Base-by-base conservation (phyloP, 768 basidiomycete species). In the Lactifluus pinguis region DNA sequence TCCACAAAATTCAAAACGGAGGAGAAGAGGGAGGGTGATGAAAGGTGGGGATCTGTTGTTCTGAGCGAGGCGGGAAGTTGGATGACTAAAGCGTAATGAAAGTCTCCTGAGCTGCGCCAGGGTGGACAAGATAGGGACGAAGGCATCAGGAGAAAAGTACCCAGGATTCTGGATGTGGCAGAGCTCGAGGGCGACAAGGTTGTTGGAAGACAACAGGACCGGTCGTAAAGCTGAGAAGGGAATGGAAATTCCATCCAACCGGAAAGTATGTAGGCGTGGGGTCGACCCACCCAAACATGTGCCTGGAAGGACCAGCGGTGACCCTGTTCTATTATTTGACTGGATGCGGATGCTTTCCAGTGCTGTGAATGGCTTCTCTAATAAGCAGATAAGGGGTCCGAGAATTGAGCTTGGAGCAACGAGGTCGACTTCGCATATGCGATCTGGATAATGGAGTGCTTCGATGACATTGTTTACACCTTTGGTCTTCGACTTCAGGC, bases 251-350 rank as follows among this genome's bases (percentile, higher is more conserved):
- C 51, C 51, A 8, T 29, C 36, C 25, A 53, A 29, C 4, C 39
- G n/a, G 13, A 59, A 19, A 7, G 29, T 25, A 9, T 21, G 45
- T 48, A 60, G 34, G 34, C 52, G 53, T 5, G 59, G 59, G 4
- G 59, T 9, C 7, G 19, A 49, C 13, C 59, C 47, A 11, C 38
- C 38, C 45, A 60, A 38, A 34, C 54, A 60, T 30, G 13, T 50
- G 0, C 41, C 13, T n/a, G 44, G 36, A 21, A 59, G 17, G 52
- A 69, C 8, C 1, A 11, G 45, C 76, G 71, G 55, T 79, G 80
- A 1, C 60, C 60, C n/a, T 69, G 67, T 9, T 78, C 68, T 0
- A 77, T 57, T 5, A 65, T 42, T 36, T 63, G 25, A 80, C 70
- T 51, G 74, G 61, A 11, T 62, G 2, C 42, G 49, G 32, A 62